Evolutionary conservation across 2,329 filamentous ascomycete genomes (phyloP).

Genomic region (Microsporum audouinii): DNA sequence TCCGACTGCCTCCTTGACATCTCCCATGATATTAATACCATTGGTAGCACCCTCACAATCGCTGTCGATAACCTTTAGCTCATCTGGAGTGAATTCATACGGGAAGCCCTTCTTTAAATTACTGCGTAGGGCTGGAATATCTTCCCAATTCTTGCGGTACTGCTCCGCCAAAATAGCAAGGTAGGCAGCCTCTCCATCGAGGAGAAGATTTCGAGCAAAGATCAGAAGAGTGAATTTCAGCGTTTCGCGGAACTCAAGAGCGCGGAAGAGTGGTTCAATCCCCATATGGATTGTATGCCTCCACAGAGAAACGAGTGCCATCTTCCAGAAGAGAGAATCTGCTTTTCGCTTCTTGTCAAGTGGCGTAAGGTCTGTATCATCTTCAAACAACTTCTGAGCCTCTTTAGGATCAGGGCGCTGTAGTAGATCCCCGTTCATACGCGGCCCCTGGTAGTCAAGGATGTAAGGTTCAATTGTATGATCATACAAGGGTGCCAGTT

Average conservation of each 20-base stretch:
- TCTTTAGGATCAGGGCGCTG: background rate
- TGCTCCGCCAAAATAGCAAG: constrained; percentile 1
- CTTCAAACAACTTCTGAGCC: background rate
- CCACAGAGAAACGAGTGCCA: constrained; percentile 4
- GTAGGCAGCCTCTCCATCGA: constrained; percentile 4
- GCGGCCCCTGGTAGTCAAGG: constrained; percentile 18
- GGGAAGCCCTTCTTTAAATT: constrained; percentile 2
- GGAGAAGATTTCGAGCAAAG: constrained; percentile 2
- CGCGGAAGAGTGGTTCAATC: constrained; percentile 1
- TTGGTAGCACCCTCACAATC: constrained; percentile 1
- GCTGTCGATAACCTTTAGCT: constrained; percentile 3
- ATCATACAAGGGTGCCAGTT: constrained; percentile 22
- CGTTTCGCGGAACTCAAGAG: constrained; percentile 4
- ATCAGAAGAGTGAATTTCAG: background rate
- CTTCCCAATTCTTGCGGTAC: constrained; percentile 1
- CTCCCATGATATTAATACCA: constrained; percentile 3
- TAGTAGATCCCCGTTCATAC: constrained; percentile 4
- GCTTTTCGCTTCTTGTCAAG: background rate
- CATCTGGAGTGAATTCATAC: constrained; percentile 3
- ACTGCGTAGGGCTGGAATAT: background rate
- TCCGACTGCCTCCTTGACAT: constrained; percentile 2
- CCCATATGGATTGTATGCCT: background rate
- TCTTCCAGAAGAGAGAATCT: background rate
- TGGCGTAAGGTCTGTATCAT: background rate
- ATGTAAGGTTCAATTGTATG: constrained; percentile 22